Evolutionary conservation across 768 basidiomycete genomes (phyloP).

Genomic region (Boletus sensibilis): DNA sequence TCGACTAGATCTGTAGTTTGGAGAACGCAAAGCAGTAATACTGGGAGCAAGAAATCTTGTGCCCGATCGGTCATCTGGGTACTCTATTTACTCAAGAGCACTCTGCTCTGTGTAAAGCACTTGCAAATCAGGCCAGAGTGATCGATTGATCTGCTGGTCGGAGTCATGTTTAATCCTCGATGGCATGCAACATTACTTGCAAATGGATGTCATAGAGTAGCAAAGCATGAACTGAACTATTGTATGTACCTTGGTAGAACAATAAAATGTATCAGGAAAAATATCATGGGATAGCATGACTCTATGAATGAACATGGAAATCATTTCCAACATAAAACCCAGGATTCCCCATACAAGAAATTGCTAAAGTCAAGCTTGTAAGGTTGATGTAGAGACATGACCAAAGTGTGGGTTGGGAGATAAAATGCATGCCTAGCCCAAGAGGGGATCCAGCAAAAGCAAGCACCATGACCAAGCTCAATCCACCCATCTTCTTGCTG

Average conservation of each 20-base stretch:
- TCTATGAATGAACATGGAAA: background rate
- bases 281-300: background rate
- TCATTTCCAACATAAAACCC: conserved; percentile 19
- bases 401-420: conserved; percentile 16
- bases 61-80: too few species aligned
- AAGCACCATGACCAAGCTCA: conserved; percentile 5
- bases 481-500: conserved; percentile 19
- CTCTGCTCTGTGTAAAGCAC: too few species aligned
- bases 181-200: too few species aligned
- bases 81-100: too few species aligned
- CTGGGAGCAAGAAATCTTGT: background rate
- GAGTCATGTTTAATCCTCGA: too few species aligned
- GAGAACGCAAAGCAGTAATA: background rate
- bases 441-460: conserved; percentile 21
- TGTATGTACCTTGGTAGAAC: background rate
- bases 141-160: too few species aligned
- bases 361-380: conserved; percentile 13
- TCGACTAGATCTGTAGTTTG: background rate
- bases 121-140: too few species aligned
- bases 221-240: background rate
- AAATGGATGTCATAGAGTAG: background rate
- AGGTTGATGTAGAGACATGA: conserved; percentile 8
- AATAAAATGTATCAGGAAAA: background rate
- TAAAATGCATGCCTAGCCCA: conserved; percentile 18
- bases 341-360: conserved; percentile 20